phyloP scores from a whole-genome alignment of 345 rosid genomes.

The Gossypium sturtianum region DNA sequence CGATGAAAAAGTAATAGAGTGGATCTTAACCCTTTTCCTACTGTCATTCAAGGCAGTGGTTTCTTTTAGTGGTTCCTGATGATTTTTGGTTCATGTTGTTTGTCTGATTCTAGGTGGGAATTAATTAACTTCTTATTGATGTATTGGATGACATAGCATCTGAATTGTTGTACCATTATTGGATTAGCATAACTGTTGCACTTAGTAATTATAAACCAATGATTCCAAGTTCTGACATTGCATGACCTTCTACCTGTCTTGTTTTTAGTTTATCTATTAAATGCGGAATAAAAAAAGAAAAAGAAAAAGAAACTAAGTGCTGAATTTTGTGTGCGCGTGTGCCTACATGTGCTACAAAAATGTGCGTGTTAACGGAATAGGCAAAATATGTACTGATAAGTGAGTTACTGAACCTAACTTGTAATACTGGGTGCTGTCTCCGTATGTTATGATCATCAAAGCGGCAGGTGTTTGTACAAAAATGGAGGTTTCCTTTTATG shows the following conservation, averaged over 20 bases:
- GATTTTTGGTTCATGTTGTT: background rate
- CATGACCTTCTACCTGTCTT: too few species aligned
- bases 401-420: background rate
- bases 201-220: background rate
- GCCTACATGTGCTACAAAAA: too few species aligned
- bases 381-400: background rate
- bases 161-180: background rate
- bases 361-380: background rate
- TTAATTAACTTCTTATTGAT: background rate
- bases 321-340: too few species aligned
- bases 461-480: background rate
- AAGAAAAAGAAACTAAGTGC: too few species aligned
- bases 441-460: background rate
- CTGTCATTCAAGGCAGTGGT: background rate
- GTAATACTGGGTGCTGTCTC: background rate
- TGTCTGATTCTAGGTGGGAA: background rate
- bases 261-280: too few species aligned
- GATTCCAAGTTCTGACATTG: background rate
- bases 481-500: background rate
- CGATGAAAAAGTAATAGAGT: too few species aligned
- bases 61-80: background rate
- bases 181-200: background rate
- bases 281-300: too few species aligned
- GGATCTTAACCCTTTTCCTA: background rate
- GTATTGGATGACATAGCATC: background rate